Evolutionary conservation across 257 asterid genomes (phyloP), one percentile per base, ranked within the genome.

Genomic region (Buddleja alternifolia): DNA sequence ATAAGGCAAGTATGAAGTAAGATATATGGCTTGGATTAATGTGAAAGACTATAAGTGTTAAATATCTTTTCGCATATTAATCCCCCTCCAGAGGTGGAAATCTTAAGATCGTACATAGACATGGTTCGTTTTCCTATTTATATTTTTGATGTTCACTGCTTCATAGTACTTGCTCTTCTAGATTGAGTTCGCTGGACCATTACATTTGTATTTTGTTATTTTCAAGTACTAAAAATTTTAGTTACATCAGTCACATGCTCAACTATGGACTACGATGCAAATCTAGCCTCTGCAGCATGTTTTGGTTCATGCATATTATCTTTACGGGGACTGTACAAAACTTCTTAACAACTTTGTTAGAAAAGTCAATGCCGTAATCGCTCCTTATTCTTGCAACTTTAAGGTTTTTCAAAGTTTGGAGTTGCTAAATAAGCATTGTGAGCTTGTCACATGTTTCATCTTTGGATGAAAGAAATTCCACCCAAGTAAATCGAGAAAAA

Each of bases 1-100:
- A 94, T 94, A 55, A 82, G 99, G 99, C 87, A 81, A 82, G 87
- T 60, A 57, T 15, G 16, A 51, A 34, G 45, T 19, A n/a, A 15
- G 67, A 41, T 52, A 19, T 60, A 6, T 63, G 68, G 60, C 19
- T 55, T 71, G 62, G 42, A 64, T 73, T 81, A 68, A 53, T 56
- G 15, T 60, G 64, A 54, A 55, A 55, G 53, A 45, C 24, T 56
- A 44, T 39, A 71, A 41, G 40, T 56, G 15, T 70, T 66, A 14
- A 54, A 19, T 40, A 4, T 72, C 44, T 3, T 42, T 50, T 54
- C 44, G 64, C 56, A 23, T 51, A 36, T 61, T 56, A 45, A 29
- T 66, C 7, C 0, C 57, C 47, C 23, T 37, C 36, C 39, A 5
- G 20, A 21, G 10, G 23, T 53, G 10, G 52, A 63, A 56, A 51